These are phyloP conservation scores for Colletotrichum siamense DNA, from an alignment of 2,329 filamentous ascomycete genomes.

Conservation along the genomic window DNA sequence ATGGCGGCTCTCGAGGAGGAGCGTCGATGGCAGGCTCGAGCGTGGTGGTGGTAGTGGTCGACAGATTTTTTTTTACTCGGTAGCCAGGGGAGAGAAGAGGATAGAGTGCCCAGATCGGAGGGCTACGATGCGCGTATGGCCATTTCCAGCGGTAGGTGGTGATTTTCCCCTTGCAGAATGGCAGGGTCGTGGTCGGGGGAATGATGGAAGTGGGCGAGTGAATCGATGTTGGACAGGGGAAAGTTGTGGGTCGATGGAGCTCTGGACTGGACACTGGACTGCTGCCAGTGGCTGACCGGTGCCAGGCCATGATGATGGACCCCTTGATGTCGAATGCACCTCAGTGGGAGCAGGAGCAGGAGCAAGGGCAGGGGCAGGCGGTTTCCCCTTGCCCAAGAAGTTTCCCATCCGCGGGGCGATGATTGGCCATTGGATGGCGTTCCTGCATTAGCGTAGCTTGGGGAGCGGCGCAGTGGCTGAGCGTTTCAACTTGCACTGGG, in stretches of 20 bases:
- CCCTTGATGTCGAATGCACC: not conserved
- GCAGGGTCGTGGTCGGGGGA: not conserved
- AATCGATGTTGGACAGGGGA: not conserved
- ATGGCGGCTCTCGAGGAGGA: not conserved
- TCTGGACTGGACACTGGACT: not conserved
- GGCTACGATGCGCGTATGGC: not conserved
- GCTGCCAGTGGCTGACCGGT: not conserved
- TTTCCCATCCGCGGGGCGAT: not conserved
- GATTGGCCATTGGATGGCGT: conserved; percentile 10
- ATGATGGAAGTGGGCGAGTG: not conserved
- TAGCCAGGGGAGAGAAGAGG: not conserved
- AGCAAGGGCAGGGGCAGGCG: not conserved
- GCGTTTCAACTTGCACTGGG: conserved; percentile 22
- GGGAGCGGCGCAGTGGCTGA: conserved; percentile 19
- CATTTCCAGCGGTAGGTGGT: not conserved
- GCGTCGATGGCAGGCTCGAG: not conserved
- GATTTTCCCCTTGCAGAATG: not conserved
- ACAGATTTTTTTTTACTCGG: conserved; percentile 7
- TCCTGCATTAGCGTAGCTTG: conserved; percentile 21
- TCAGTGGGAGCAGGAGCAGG: not conserved
- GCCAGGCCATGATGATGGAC: not conserved
- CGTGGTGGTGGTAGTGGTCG: not conserved
- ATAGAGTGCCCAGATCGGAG: not conserved
- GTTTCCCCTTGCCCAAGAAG: conserved; percentile 9
- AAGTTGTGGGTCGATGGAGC: not conserved